phyloP scores from a whole-genome alignment of 345 rosid species.

The Rhodamnia rubescens region DNA sequence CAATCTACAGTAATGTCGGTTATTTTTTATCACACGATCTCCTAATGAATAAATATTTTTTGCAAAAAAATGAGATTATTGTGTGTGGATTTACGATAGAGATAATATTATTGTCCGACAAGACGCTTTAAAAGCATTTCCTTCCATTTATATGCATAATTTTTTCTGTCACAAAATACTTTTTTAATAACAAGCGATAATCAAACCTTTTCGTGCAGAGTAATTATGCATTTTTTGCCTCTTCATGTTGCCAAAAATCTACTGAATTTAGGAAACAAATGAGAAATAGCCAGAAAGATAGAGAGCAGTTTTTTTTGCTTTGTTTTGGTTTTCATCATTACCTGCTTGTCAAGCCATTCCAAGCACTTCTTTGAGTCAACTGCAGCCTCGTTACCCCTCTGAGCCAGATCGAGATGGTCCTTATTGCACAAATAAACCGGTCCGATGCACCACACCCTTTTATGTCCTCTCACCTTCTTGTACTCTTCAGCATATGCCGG shows the following conservation, averaged over 20 bases:
- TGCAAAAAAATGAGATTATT: no score
- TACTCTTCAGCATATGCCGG: conserved; percentile 3
- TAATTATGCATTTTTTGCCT: neutral
- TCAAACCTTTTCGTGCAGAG: neutral
- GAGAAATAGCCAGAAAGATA: neutral
- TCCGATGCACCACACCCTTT: conserved; percentile 28
- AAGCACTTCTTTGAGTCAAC: conserved; percentile 3
- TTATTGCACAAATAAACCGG: conserved; percentile 20
- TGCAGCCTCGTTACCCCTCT: conserved; percentile 11
- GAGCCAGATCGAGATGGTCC: conserved; percentile 5
- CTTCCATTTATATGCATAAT: no score
- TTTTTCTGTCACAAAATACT: no score
- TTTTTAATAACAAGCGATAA: neutral
- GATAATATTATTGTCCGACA: no score
- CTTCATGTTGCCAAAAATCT: neutral
- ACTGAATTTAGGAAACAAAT: neutral
- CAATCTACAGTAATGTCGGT: no score
- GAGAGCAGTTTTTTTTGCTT: neutral
- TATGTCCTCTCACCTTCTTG: conserved; percentile 5
- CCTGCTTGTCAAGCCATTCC: conserved; percentile 20
- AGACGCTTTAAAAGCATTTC: no score
- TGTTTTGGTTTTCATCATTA: neutral
- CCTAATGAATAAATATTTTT: no score
- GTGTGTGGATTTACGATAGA: no score
- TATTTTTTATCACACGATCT: no score